These are phyloP conservation scores for Spiraea crenata DNA, from an alignment of 331 rosid genomes.

Conservation along the genomic window DNA sequence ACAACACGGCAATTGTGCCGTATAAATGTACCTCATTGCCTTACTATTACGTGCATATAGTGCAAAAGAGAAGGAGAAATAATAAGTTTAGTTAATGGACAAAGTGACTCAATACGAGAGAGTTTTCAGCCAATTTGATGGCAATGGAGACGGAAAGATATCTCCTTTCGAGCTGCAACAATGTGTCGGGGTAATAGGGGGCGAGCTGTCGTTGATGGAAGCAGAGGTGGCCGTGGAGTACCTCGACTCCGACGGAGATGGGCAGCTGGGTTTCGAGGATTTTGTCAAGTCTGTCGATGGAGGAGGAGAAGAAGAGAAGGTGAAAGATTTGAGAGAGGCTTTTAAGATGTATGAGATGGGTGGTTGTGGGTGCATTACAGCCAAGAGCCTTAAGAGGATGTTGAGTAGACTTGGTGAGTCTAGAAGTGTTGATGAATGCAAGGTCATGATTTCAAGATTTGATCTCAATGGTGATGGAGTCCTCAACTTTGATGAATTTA, in stretches of 20 bases:
- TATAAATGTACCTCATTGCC: not conserved
- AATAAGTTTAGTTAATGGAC: conserved; percentile 24
- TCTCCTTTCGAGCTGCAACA: conserved; percentile 59
- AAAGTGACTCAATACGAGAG: conserved; percentile 43
- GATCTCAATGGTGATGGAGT: conserved; percentile 89
- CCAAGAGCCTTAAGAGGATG: conserved; percentile 69
- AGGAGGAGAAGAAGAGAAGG: conserved; percentile 68
- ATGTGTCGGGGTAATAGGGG: conserved; percentile 52
- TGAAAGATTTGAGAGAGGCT: conserved; percentile 57
- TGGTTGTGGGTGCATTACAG: conserved; percentile 65
- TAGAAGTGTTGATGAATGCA: conserved; percentile 53
- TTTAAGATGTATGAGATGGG: conserved; percentile 84
- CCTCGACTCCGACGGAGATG: conserved; percentile 64
- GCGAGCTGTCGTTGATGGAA: conserved; percentile 42
- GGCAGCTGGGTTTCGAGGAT: conserved; percentile 58
- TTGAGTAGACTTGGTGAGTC: conserved; percentile 68
- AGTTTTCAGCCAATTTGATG: conserved; percentile 67
- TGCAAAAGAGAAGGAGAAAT: not conserved
- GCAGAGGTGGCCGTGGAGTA: conserved; percentile 44
- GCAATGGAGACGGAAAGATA: conserved; percentile 60
- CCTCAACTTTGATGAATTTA: conserved; percentile 75
- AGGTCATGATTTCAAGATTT: conserved; percentile 54
- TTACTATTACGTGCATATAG: not conserved
- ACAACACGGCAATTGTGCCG: conserved; percentile 28
- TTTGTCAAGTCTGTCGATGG: conserved; percentile 70